Evolutionary conservation across 2,329 filamentous ascomycete genomes (phyloP).

Genomic region (Davidsoniella australis): DNA sequence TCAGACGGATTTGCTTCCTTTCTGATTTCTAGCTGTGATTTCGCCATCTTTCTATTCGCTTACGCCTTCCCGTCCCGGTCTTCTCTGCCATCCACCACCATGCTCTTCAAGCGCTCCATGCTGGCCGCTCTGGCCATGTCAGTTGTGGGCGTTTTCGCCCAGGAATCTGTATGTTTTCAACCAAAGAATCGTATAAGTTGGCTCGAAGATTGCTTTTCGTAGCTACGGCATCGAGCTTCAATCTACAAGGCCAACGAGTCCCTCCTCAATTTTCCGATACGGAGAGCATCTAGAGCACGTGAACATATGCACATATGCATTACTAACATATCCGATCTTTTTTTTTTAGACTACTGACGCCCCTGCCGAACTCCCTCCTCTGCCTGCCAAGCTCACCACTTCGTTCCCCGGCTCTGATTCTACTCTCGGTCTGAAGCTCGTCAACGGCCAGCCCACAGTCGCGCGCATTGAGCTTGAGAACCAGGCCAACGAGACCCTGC

Average conservation of each 20-base stretch:
- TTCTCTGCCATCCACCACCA: slow-evolving; percentile 23
- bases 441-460: slow-evolving; percentile 79
- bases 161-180: slow-evolving; percentile 6
- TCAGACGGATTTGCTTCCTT: no score
- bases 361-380: slow-evolving; percentile 8
- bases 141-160: slow-evolving; percentile 44
- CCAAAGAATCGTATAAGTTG: background rate
- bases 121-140: slow-evolving; percentile 56
- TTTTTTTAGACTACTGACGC: background rate
- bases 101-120: slow-evolving; percentile 60
- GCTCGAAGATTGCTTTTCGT: background rate
- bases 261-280: no score
- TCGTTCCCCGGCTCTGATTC: slow-evolving; percentile 57
- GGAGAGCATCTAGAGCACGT: no score
- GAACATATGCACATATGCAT: no score
- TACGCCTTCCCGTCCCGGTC: background rate
- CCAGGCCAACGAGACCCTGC: slow-evolving; percentile 59
- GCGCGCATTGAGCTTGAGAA: slow-evolving; percentile 72
- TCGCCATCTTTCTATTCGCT: no score
- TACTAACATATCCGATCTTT: no score
- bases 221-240: slow-evolving; percentile 1
- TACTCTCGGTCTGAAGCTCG: slow-evolving; percentile 73
- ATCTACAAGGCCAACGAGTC: no score
- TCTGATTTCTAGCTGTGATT: no score
- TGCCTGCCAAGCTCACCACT: slow-evolving; percentile 32